Evolutionary conservation across 2,329 filamentous ascomycete genomes (phyloP).

Genomic region (Knoxdaviesia capensis): DNA sequence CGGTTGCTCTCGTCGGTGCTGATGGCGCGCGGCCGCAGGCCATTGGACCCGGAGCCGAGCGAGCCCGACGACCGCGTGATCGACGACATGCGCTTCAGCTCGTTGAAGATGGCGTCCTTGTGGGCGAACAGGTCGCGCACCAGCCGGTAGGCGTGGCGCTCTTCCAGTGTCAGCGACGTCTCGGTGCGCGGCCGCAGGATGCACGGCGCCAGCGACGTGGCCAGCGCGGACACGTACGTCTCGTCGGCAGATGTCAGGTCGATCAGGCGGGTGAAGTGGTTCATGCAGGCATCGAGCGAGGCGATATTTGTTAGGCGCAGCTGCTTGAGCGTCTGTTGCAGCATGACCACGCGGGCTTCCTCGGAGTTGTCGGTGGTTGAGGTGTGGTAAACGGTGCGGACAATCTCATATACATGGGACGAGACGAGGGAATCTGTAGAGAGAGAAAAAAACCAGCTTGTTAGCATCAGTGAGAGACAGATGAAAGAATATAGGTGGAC

Average conservation of each 20-base stretch:
- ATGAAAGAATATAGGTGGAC: neutral
- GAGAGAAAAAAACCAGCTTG: slow-evolving; percentile 7
- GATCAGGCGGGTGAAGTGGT: slow-evolving; percentile 91
- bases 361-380: slow-evolving; percentile 59
- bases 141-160: slow-evolving; percentile 78
- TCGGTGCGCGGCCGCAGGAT: slow-evolving; percentile 74
- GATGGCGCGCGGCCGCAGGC: slow-evolving; percentile 59
- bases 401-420: slow-evolving; percentile 94
- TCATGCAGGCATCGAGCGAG: slow-evolving; percentile 94
- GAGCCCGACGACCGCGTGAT: slow-evolving; percentile 41
- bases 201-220: slow-evolving; percentile 59
- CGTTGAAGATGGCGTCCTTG: slow-evolving; percentile 89
- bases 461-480: neutral
- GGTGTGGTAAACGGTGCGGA: slow-evolving; percentile 88
- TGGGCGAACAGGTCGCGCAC: slow-evolving; percentile 82
- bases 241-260: slow-evolving; percentile 94
- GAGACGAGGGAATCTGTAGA: slow-evolving; percentile 82
- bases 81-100: slow-evolving; percentile 75
- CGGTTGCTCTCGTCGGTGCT: slow-evolving; percentile 93
- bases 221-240: slow-evolving; percentile 55
- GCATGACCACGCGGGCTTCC: slow-evolving; percentile 63
- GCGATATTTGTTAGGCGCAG: slow-evolving; percentile 93
- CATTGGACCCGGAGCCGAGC: slow-evolving; percentile 21
- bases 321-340: slow-evolving; percentile 90
- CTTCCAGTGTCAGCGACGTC: slow-evolving; percentile 83